These are phyloP conservation scores for Dacryopinax primogenitus DNA, from an alignment of 768 basidiomycete species.

Conservation along the genomic window DNA sequence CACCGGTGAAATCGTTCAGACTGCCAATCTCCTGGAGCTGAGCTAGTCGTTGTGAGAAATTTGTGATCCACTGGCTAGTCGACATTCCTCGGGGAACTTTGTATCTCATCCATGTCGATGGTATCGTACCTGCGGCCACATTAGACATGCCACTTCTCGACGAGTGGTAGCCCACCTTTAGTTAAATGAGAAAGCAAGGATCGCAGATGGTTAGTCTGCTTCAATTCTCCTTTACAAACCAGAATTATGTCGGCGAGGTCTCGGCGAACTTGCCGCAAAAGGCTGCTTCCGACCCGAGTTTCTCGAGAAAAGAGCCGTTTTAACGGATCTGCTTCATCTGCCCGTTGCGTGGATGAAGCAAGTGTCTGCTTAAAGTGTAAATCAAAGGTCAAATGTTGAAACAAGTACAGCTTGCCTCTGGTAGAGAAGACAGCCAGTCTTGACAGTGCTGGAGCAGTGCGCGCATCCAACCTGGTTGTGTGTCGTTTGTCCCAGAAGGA, in stretches of 20 bases:
- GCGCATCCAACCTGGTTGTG: conserved; percentile 94
- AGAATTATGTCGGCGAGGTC: conserved; percentile 72
- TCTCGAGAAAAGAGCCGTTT: conserved; percentile 83
- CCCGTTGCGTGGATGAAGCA: conserved; percentile 48
- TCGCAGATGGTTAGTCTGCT: conserved; percentile 95
- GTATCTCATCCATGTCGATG: conserved; percentile 77
- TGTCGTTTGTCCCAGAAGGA: conserved; percentile 43
- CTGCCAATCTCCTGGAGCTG: conserved; percentile 66
- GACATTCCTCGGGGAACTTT: conserved; percentile 74
- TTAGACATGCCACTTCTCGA: conserved; percentile 14
- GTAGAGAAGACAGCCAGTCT: conserved; percentile 70
- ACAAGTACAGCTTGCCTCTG: conserved; percentile 40
- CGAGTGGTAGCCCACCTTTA: conserved; percentile 48
- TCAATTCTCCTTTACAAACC: conserved; percentile 74
- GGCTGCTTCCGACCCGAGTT: conserved; percentile 59
- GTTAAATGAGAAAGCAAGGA: conserved; percentile 77
- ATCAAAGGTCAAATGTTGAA: background rate
- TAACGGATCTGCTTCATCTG: conserved; percentile 69
- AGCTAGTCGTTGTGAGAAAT: conserved; percentile 64
- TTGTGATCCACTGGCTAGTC: conserved; percentile 72
- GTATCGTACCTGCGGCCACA: conserved; percentile 57
- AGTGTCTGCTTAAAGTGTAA: conserved; percentile 37
- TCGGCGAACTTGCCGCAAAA: conserved; percentile 63
- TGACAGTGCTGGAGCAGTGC: conserved; percentile 64
- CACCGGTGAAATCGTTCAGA: conserved; percentile 48